Percentiles rank a stretch among this genome's conserved stretches.
Evolutionary conservation across 352 stramenopile genomes (phyloP).

Genomic region (Phytopythium aichiense): DNA sequence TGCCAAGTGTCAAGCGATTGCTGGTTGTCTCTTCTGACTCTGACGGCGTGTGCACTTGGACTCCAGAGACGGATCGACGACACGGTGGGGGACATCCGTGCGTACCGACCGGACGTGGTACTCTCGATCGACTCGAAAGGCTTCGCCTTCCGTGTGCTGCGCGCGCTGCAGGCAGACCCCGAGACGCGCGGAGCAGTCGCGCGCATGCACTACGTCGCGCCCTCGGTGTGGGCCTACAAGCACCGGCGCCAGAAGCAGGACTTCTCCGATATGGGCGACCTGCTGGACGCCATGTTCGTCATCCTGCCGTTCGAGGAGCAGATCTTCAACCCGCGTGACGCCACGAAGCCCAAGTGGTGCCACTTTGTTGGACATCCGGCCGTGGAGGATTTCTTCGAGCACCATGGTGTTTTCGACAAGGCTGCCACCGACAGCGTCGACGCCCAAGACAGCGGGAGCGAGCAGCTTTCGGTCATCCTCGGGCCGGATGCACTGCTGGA

Average conservation of each 20-base stretch:
- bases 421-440: slow-evolving; percentile 10
- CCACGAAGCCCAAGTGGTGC: slow-evolving; percentile 23
- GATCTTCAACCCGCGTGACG: slow-evolving; percentile 28
- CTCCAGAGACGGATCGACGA: slow-evolving; percentile 39
- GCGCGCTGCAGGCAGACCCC: slow-evolving; percentile 26
- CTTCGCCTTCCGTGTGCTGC: slow-evolving; percentile 63
- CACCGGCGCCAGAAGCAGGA: slow-evolving; percentile 32
- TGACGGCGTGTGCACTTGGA: slow-evolving; percentile 2
- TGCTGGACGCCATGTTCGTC: slow-evolving; percentile 66
- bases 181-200: slow-evolving; percentile 16
- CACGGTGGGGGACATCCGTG: slow-evolving; percentile 48
- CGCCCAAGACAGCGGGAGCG: no score
- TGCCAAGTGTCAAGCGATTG: neutral
- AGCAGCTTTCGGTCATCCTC: neutral
- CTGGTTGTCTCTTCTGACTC: neutral
- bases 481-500: slow-evolving; percentile 26
- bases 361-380: slow-evolving; percentile 66
- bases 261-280: slow-evolving; percentile 25
- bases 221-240: slow-evolving; percentile 73
- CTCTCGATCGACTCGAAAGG: slow-evolving; percentile 81
- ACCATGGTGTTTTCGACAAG: slow-evolving; percentile 25
- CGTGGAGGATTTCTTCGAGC: slow-evolving; percentile 65
- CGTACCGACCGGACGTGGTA: slow-evolving; percentile 50
- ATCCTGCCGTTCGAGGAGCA: slow-evolving; percentile 65
- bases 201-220: slow-evolving; percentile 75